Evolutionary conservation across 1,284 basidiomycete genomes (phyloP), one percentile per base, ranked within the genome.

Genomic region (Rhodotorula mucilaginosa): DNA sequence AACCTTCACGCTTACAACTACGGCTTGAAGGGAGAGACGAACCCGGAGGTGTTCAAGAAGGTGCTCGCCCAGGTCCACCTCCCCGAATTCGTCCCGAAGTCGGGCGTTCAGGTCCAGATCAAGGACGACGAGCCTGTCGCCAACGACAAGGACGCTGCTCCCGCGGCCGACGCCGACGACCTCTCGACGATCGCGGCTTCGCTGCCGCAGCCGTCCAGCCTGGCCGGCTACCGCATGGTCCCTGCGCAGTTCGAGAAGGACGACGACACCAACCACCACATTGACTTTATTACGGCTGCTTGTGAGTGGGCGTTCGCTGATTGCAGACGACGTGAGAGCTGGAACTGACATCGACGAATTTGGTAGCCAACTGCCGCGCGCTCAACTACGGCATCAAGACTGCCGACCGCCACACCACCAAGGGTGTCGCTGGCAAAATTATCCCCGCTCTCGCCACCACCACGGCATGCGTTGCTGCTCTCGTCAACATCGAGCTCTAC

Each of bases 201-300:
- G 71, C 84, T 97, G 26, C 95, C 94, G n/a, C 81, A 90, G 26
- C 93, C 93, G 3, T 91, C 92, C 6, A 92, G 92, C 26, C 84
- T 99, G 60, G 93, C 92, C 52, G 97, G 97, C 47, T 98, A 96
- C 84, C 90, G 96, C 71, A 86, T 99, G 69, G 90, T 86, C 70
- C 93, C 97, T 6, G 93, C 96, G 67, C 95, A 98, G 80, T 99
- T 99, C 79, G 97, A 99, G 85, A 99, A 99, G 84, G 97, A 99
- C 81, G 96, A 99, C 80, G 97, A 99, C 81, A 88, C 89, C 57
- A 99, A 99, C 83, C 88, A 92, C 83, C 97, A 99, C 83, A 98
- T 99, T 80, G 97, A 97, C 83, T 99, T 99, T 82, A 97, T 99
- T 83, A 97, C 95, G 51, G 92, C 97, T 10, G 92, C 97, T 5